phyloP scores from a whole-genome alignment of 2,329 filamentous ascomycete species.

The Fusarium cicatricum region DNA sequence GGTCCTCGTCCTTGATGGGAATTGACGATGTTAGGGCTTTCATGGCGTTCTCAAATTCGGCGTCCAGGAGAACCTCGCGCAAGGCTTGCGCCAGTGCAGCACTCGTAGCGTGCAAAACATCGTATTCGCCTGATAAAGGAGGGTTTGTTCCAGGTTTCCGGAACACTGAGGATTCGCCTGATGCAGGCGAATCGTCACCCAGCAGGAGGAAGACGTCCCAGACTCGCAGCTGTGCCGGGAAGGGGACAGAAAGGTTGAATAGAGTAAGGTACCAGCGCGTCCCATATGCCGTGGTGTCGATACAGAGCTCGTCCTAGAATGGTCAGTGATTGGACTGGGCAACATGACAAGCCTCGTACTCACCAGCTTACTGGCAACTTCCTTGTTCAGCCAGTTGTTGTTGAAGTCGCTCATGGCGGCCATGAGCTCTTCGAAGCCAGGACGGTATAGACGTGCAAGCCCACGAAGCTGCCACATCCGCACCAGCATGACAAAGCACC shows the following conservation, averaged over 20 bases:
- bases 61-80: constrained; percentile 85
- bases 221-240: constrained; percentile 89
- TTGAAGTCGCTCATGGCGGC: constrained; percentile 86
- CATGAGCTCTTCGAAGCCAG: constrained; percentile 88
- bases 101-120: constrained; percentile 88
- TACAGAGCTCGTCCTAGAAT: constrained; percentile 73
- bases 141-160: constrained; percentile 31
- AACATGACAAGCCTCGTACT: constrained; percentile 47
- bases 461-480: constrained; percentile 91
- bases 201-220: constrained; percentile 99
- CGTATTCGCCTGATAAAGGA: constrained; percentile 64
- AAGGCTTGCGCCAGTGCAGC: constrained; percentile 92
- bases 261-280: constrained; percentile 97
- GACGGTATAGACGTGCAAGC: constrained; percentile 82
- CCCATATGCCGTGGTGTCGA: constrained; percentile 91
- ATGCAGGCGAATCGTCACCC: constrained; percentile 54
- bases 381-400: constrained; percentile 80
- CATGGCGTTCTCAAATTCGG: constrained; percentile 98
- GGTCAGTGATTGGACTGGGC: constrained; percentile 13
- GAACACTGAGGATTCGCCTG: constrained; percentile 19
- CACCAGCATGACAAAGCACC: constrained; percentile 95
- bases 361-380: constrained; percentile 83
- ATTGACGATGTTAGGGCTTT: constrained; percentile 95
- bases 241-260: constrained; percentile 97
- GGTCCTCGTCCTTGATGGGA: constrained; percentile 90